phyloP scores from a whole-genome alignment of 495 filamentous ascomycete genomes.

The Pyrenula massariospora region DNA sequence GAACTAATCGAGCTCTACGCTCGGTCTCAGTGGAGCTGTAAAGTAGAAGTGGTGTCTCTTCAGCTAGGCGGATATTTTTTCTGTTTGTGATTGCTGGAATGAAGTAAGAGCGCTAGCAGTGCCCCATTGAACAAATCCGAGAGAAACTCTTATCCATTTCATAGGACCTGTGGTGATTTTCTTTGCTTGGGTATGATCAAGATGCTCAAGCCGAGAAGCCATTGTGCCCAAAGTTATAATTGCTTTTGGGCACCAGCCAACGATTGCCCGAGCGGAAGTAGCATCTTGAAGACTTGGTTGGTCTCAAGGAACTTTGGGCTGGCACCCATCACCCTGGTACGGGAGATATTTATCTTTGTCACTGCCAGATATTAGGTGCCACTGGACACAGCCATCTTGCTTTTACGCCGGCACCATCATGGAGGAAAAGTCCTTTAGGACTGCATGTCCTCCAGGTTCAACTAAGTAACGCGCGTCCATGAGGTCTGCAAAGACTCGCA shows the following conservation, averaged over 20 bases:
- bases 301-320: slow-evolving; percentile 1
- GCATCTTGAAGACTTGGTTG: slow-evolving; percentile 5
- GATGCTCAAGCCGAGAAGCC: slow-evolving; percentile 5
- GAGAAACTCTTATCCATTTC: slow-evolving; percentile 3
- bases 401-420: slow-evolving; percentile 10
- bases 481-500: slow-evolving; percentile 10
- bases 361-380: slow-evolving; percentile 9
- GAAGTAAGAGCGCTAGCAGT: neutral
- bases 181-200: slow-evolving; percentile 13
- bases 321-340: slow-evolving; percentile 6
- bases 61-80: too few relatives aligned
- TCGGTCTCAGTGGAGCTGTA: neutral
- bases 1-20: slow-evolving; percentile 10
- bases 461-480: slow-evolving; percentile 9
- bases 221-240: slow-evolving; percentile 5
- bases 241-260: slow-evolving; percentile 11
- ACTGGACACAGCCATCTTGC: slow-evolving; percentile 9
- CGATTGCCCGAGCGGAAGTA: slow-evolving; percentile 7
- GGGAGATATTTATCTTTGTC: slow-evolving; percentile 3
- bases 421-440: slow-evolving; percentile 13
- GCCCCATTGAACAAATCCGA: slow-evolving; percentile 9
- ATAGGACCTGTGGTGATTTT: neutral
- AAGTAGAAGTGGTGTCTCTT: neutral
- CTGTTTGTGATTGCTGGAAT: neutral
- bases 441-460: slow-evolving; percentile 11